Evolutionary conservation across 495 filamentous ascomycete species (phyloP).

Genomic region (Xylaria palmicola): DNA sequence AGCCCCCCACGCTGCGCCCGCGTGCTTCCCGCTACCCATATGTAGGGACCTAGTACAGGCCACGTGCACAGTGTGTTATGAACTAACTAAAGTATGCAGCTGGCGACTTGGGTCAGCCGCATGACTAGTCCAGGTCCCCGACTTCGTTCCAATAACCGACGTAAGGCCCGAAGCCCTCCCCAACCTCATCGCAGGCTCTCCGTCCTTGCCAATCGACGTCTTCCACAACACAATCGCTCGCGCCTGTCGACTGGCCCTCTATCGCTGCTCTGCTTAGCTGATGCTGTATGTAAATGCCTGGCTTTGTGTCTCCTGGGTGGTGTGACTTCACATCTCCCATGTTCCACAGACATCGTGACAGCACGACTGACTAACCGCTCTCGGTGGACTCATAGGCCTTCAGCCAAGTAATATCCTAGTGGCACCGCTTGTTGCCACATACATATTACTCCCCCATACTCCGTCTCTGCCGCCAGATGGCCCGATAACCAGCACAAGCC

Average conservation of each 20-base stretch:
- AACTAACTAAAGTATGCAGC: not conserved
- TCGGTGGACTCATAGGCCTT: not conserved
- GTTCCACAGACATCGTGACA: not conserved
- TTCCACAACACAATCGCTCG: not conserved
- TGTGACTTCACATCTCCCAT: too few relatives aligned
- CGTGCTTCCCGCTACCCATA: too few relatives aligned
- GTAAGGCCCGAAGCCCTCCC: too few relatives aligned
- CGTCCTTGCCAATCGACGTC: not conserved
- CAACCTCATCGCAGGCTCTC: too few relatives aligned
- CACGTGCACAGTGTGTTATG: slow-evolving; percentile 13
- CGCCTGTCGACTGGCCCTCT: not conserved
- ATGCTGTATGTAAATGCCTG: not conserved
- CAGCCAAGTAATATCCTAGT: not conserved
- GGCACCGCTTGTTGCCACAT: not conserved
- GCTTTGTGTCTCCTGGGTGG: not conserved
- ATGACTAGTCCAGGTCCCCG: not conserved
- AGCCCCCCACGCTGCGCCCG: not conserved
- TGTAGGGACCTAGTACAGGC: too few relatives aligned
- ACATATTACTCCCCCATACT: not conserved
- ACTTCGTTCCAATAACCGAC: slow-evolving; percentile 2
- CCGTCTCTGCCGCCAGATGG: not conserved
- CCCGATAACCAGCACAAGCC: not conserved
- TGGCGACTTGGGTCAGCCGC: not conserved
- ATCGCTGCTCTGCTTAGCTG: not conserved
- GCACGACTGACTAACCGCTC: not conserved